Evolutionary conservation across 2,329 filamentous ascomycete species (phyloP).

Genomic region (Chrysoporthe cubensis): DNA sequence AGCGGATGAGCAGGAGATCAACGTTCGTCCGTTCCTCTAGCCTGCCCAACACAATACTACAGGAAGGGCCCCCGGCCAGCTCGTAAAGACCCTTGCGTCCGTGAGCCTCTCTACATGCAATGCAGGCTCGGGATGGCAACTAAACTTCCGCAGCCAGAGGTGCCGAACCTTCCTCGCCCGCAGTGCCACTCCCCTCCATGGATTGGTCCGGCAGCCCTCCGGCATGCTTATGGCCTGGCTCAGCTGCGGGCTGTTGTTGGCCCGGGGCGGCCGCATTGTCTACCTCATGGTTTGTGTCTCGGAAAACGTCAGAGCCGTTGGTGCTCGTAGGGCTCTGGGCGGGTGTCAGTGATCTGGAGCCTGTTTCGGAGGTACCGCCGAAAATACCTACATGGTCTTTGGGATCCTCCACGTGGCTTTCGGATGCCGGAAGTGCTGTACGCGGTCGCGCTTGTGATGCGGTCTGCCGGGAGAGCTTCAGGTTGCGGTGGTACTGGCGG

Average conservation of each 20-base stretch:
- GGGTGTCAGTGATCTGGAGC: background rate
- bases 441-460: background rate
- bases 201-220: background rate
- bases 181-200: background rate
- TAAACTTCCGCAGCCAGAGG: background rate
- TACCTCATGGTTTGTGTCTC: background rate
- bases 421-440: background rate
- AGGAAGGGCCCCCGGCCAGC: background rate
- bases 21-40: background rate
- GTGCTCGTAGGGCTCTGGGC: background rate
- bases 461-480: background rate
- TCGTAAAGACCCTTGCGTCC: too few species aligned
- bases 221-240: background rate
- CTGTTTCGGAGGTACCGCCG: background rate
- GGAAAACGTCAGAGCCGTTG: background rate
- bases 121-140: background rate
- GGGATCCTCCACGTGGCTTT: background rate
- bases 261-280: background rate
- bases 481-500: conserved; percentile 8
- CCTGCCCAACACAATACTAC: background rate
- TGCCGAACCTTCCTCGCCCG: background rate
- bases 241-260: background rate
- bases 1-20: background rate
- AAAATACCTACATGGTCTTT: background rate
- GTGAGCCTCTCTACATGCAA: background rate